A percentile compares a stretch with the other conserved stretches of the same genome.
These are phyloP conservation scores for Chaetomiaceae sp. DNA, from an alignment of 2,329 filamentous ascomycete species.

Conservation along the genomic window DNA sequence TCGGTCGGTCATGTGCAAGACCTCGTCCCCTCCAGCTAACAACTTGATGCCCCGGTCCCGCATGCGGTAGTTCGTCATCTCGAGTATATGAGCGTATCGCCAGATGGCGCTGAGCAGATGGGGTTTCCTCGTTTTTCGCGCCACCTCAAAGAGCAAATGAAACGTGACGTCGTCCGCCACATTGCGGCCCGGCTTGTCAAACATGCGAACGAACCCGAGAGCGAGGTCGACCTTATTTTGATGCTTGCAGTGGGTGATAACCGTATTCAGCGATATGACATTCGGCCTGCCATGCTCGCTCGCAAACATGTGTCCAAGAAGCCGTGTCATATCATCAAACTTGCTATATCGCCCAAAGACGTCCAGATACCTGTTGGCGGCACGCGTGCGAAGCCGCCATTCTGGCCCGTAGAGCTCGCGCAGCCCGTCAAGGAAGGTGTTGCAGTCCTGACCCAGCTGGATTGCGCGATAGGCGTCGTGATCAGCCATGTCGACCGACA, in stretches of 20 bases:
- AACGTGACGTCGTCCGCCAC: conserved; percentile 32
- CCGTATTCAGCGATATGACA: conserved; percentile 34
- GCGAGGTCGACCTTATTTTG: conserved; percentile 24
- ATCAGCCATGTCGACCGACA: conserved; percentile 42
- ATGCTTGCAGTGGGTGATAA: conserved; percentile 29
- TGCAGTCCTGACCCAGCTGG: conserved; percentile 32
- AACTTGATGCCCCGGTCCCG: conserved; percentile 17
- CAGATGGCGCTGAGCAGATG: conserved; percentile 33
- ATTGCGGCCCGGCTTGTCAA: conserved; percentile 19
- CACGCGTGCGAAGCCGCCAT: conserved; percentile 40
- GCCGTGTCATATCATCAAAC: conserved; percentile 26
- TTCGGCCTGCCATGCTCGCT: conserved; percentile 26
- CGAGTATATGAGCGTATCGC: conserved; percentile 31
- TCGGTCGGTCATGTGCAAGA: neutral
- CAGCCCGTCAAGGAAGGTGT: conserved; percentile 39
- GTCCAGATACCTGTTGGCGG: conserved; percentile 38
- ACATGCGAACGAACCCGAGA: conserved; percentile 25
- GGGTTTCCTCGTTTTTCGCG: conserved; percentile 32
- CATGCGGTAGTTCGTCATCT: conserved; percentile 29
- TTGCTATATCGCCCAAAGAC: conserved; percentile 40
- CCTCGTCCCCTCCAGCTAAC: neutral
- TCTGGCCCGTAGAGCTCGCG: conserved; percentile 40
- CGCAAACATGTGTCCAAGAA: conserved; percentile 33
- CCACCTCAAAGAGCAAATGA: conserved; percentile 37
- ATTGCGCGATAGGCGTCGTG: conserved; percentile 42